Conservation (phyloP, 192 early-diverging fungal species). For the Podila epigama region DNA sequence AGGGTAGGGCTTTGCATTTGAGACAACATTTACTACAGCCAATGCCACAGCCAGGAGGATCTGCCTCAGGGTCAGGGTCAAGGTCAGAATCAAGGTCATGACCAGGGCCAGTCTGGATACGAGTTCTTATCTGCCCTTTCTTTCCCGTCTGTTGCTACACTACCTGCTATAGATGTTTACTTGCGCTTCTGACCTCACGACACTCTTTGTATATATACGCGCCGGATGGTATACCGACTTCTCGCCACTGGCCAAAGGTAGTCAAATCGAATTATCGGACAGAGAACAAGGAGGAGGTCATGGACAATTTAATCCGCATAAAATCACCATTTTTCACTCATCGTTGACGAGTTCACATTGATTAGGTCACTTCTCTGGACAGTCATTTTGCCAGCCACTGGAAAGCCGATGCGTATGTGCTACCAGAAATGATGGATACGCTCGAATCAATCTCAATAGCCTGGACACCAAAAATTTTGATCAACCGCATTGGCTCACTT, state of each 20-base stretch:
- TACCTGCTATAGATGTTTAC: neutral
- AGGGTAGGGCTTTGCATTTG: conserved; percentile 4
- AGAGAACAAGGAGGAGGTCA: neutral
- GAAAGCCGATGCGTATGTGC: conserved; percentile 1
- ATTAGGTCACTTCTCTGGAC: too few species aligned
- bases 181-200: neutral
- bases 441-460: conserved; percentile 28
- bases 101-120: neutral
- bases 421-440: conserved; percentile 17
- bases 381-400: conserved; percentile 14
- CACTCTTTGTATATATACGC: neutral
- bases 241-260: neutral
- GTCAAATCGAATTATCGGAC: too few species aligned
- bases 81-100: neutral
- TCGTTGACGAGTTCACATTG: too few species aligned
- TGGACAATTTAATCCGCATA: neutral
- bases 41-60: neutral
- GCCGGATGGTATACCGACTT: too few species aligned
- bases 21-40: neutral
- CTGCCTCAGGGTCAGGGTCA: too few species aligned
- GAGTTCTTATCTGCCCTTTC: neutral
- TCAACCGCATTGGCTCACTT: conserved; percentile 21
- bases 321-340: too few species aligned
- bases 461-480: conserved; percentile 40
- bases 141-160: neutral